Conservation (phyloP, 495 filamentous ascomycete species). For the Hyaloscypha variabilis region DNA sequence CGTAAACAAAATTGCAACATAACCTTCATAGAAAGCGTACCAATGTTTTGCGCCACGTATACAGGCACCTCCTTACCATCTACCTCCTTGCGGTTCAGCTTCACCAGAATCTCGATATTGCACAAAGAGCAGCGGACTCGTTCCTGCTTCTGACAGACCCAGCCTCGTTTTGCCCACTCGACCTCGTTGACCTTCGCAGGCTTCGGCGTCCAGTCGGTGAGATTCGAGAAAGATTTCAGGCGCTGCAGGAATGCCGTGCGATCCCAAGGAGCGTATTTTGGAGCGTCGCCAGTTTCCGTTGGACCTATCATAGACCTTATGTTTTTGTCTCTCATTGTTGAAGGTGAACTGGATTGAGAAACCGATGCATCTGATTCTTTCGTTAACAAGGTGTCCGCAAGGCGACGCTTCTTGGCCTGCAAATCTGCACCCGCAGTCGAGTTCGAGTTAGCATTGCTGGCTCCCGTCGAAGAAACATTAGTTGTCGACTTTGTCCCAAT, state of each 20-base stretch:
- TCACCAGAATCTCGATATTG: constrained; percentile 78
- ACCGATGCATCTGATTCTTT: constrained; percentile 2
- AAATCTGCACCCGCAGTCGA: constrained; percentile 36
- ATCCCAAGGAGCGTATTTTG: constrained; percentile 77
- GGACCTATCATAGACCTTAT: constrained; percentile 41
- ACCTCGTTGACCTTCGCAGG: constrained; percentile 84
- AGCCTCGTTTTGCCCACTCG: constrained; percentile 93
- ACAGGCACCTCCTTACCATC: constrained; percentile 63
- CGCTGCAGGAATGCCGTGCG: constrained; percentile 80
- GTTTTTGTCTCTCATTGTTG: constrained; percentile 43
- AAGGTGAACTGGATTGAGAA: constrained; percentile 36
- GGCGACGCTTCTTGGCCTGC: constrained; percentile 50
- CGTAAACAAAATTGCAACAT: constrained; percentile 12
- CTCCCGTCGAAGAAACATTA: constrained; percentile 27
- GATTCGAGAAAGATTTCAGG: constrained; percentile 83
- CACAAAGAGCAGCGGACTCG: constrained; percentile 84
- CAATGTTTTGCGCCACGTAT: constrained; percentile 48
- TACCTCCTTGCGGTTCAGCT: constrained; percentile 69
- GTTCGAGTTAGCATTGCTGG: constrained; percentile 26
- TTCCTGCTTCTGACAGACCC: constrained; percentile 82
- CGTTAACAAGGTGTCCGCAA: constrained; percentile 35
- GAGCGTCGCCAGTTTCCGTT: constrained; percentile 27
- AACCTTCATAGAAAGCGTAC: constrained; percentile 19
- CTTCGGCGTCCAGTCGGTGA: constrained; percentile 86
- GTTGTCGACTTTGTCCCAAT: constrained; percentile 41